Conservation (phyloP, 441 rosid species). For the Cnidoscolus chayamansa region DNA sequence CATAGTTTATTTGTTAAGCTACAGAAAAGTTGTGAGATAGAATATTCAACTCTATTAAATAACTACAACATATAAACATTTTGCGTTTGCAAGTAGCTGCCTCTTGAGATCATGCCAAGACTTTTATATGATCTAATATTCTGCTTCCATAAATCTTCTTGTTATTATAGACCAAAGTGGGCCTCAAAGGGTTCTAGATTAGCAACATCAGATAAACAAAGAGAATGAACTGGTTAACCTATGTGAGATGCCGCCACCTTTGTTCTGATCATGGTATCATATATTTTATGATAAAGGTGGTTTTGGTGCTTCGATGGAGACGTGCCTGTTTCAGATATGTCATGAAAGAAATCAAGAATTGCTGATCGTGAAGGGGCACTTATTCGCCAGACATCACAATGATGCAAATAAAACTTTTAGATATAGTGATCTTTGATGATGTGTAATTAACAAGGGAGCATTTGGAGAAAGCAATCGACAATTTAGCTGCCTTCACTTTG, state of each 20-base stretch:
- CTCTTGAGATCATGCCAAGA: slow-evolving; percentile 34
- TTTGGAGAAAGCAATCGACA: no score
- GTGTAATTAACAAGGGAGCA: not conserved
- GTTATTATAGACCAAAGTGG: slow-evolving; percentile 3
- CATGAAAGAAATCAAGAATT: slow-evolving; percentile 9
- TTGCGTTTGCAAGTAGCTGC: slow-evolving; percentile 44
- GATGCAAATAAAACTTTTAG: not conserved
- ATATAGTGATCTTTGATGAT: no score
- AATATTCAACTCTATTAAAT: slow-evolving; percentile 27
- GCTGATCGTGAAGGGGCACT: slow-evolving; percentile 9
- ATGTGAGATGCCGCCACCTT: slow-evolving; percentile 13
- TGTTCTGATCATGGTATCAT: slow-evolving; percentile 1
- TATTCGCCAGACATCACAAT: slow-evolving; percentile 5
- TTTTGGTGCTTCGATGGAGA: slow-evolving; percentile 17
- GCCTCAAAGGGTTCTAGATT: not conserved
- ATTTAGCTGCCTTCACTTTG: no score
- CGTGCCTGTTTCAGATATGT: slow-evolving; percentile 13
- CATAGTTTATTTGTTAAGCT: slow-evolving; percentile 12
- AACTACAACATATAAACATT: slow-evolving; percentile 15
- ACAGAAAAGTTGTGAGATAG: slow-evolving; percentile 3
- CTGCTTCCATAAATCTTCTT: slow-evolving; percentile 1
- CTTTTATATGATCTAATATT: slow-evolving; percentile 33
- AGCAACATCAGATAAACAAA: not conserved
- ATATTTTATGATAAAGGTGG: slow-evolving; percentile 10
- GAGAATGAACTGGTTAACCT: not conserved